Evolutionary conservation across 768 basidiomycete species (phyloP).

Genomic region (Hydnomerulius pinastri): DNA sequence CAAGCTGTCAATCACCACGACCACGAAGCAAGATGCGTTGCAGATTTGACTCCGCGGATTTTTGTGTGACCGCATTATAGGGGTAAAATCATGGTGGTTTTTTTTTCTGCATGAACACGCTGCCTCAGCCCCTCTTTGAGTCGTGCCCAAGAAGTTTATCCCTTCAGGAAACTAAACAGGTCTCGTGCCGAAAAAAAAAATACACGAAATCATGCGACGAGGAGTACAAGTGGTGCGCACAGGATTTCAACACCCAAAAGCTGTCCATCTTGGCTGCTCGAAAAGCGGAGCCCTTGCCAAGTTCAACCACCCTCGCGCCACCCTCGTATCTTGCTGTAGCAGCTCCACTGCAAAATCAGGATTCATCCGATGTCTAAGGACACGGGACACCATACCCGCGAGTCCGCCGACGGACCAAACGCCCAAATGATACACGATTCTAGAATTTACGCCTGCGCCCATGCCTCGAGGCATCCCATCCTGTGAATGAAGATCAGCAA

Average conservation of each 20-base stretch:
- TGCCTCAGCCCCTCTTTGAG: too few species aligned
- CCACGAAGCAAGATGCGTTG: not conserved
- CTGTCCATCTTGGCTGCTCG: not conserved
- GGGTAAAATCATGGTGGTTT: too few species aligned
- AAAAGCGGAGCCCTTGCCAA: not conserved
- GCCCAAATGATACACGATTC: not conserved
- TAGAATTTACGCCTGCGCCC: not conserved
- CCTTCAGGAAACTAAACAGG: not conserved
- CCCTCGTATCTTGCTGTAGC: conserved; percentile 3
- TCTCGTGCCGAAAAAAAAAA: not conserved
- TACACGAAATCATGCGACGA: too few species aligned
- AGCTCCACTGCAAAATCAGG: not conserved
- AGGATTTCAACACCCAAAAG: not conserved
- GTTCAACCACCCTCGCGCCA: not conserved
- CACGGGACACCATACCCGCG: too few species aligned
- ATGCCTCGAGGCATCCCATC: not conserved
- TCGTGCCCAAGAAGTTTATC: not conserved
- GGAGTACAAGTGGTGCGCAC: not conserved
- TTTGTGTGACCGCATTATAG: too few species aligned
- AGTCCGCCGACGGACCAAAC: not conserved
- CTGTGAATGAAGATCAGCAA: too few species aligned
- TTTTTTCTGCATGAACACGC: not conserved
- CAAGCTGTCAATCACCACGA: not conserved
- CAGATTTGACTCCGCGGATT: not conserved
- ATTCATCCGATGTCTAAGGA: too few species aligned